Conservation (phyloP, 1,284 basidiomycete genomes). For the Microbotryum intermedium region DNA sequence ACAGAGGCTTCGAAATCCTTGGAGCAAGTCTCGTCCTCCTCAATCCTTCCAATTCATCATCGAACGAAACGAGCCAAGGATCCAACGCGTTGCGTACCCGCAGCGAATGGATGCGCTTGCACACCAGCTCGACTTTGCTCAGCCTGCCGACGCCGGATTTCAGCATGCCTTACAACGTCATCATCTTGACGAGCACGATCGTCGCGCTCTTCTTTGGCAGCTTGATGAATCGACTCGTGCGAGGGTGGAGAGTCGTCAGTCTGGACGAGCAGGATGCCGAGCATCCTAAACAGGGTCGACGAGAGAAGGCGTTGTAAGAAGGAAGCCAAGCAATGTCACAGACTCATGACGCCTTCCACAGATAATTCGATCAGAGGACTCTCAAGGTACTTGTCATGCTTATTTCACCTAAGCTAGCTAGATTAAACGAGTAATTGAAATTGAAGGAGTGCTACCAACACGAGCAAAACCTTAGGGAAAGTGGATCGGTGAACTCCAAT, state of each 20-base stretch:
- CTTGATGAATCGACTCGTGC: constrained; percentile 75
- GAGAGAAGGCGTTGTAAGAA: too few relatives aligned
- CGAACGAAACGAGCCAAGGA: not conserved
- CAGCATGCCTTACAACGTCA: constrained; percentile 99
- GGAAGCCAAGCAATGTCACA: too few relatives aligned
- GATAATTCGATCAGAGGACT: too few relatives aligned
- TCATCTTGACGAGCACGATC: constrained; percentile 85
- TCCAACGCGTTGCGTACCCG: not conserved
- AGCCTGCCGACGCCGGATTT: constrained; percentile 95
- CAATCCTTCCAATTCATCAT: constrained; percentile 31
- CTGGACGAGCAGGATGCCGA: not conserved
- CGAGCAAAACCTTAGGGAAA: too few relatives aligned
- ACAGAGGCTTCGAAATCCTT: constrained; percentile 86
- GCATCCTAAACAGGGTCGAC: too few relatives aligned
- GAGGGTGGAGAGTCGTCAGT: constrained; percentile 56
- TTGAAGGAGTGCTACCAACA: too few relatives aligned
- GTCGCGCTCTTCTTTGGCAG: constrained; percentile 89
- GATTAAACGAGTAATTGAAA: too few relatives aligned
- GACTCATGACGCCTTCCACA: too few relatives aligned
- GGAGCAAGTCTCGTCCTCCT: constrained; percentile 52
- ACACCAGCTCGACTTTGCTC: constrained; percentile 71
- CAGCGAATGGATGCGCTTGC: constrained; percentile 48
- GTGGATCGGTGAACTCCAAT: too few relatives aligned
- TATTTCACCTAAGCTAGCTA: too few relatives aligned
- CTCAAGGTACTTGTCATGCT: too few relatives aligned